Conservation (phyloP, 495 filamentous ascomycete genomes). For the Penicillium tannophilum region DNA sequence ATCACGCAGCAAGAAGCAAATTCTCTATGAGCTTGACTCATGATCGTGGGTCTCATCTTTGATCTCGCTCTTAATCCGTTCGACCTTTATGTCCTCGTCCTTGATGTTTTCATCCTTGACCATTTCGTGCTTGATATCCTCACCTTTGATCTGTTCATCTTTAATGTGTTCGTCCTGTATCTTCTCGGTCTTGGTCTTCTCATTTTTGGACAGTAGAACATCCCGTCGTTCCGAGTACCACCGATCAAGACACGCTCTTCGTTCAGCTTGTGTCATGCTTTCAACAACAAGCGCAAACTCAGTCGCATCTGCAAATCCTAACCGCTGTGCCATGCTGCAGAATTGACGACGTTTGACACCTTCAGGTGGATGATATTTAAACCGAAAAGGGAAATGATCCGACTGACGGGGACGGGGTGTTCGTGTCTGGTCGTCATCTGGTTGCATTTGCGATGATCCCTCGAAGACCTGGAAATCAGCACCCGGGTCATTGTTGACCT, state of each 20-base stretch:
- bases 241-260: constrained; percentile 74
- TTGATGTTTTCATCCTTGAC: not conserved
- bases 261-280: constrained; percentile 84
- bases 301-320: constrained; percentile 73
- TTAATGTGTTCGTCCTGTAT: not conserved
- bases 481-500: constrained; percentile 52
- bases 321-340: constrained; percentile 80
- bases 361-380: constrained; percentile 73
- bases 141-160: not conserved
- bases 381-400: constrained; percentile 43
- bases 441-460: constrained; percentile 18
- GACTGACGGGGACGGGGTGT: not conserved
- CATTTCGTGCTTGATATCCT: not conserved
- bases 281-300: constrained; percentile 96
- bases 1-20: not conserved
- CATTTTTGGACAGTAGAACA: constrained; percentile 16
- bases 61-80: too few relatives aligned
- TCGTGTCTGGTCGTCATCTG: not conserved
- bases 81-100: too few relatives aligned
- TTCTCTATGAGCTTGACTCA: too few relatives aligned
- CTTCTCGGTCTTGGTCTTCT: constrained; percentile 1
- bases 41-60: too few relatives aligned
- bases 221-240: constrained; percentile 71
- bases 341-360: constrained; percentile 83
- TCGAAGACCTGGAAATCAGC: constrained; percentile 55